Evolutionary conservation across 148 eudicot genomes (phyloP), one percentile per base, ranked within the genome.

Genomic region (Rhododendron ovatum): DNA sequence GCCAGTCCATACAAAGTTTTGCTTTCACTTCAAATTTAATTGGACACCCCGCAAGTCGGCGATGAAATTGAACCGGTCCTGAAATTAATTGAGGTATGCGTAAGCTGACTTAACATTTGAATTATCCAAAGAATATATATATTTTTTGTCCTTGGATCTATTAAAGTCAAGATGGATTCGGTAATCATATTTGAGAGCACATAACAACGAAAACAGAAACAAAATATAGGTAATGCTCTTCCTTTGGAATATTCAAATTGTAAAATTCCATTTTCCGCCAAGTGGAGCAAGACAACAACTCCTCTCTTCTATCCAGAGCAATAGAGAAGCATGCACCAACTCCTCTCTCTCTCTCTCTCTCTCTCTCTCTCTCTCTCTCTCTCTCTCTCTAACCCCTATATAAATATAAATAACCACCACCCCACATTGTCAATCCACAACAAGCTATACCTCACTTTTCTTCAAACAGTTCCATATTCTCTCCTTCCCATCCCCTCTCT

Each of bases 251-350:
- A 61, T 61, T 61, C 24, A 61, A 61, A 61, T 63, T 63, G 6
- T 69, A 69, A 13, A 69, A 69, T 12, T 12, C 5, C 5, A 69
- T 69, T 69, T 69, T 4, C 37, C 37, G 12, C 74, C 2, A 14
- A 71, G 41, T 71, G 76, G 76, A 71, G 76, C 76, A 71, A 71
- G 76, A 15, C 76, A 71, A 30, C 76, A 33, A 71, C 76, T 30
- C 39, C 41, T 33, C 76, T 71, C 20, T 24, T 24, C 30, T 28
- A 67, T 67, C 76, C 39, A 14, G 37, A 69, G 37, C 37, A 69
- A 13, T 11, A 13, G 28, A 24, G 71, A 65, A n/a, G 28, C 71
- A 65, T n/a, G 12, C 13, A 65, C 30, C 71, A 18, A 59, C n/a
- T 61, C 26, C 74, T 67, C 74, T 28, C 15, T 3, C 35, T 24